A percentile compares a stretch with the other conserved stretches of the same genome.
These are phyloP conservation scores for Alternaria sp. DNA, from an alignment of 2,329 filamentous ascomycete genomes.

Conservation along the genomic window DNA sequence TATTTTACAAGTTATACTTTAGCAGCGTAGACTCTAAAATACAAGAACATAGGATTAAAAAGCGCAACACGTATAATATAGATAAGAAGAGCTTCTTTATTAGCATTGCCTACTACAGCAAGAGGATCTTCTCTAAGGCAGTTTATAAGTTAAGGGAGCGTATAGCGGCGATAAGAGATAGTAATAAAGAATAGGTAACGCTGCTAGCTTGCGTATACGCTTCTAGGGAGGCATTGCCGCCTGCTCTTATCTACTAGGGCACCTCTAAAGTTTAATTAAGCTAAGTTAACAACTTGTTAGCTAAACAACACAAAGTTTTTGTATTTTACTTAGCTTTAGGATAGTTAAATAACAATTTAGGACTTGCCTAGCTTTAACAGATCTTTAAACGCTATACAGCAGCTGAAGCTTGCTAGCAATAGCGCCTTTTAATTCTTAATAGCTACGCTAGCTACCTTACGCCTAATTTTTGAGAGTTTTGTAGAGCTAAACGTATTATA, in stretches of 20 bases:
- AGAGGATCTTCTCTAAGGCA: constrained; percentile 13
- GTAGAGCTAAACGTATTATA: background rate
- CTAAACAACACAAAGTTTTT: background rate
- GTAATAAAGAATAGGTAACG: constrained; percentile 16
- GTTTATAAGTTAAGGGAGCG: background rate
- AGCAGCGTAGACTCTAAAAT: constrained; percentile 20
- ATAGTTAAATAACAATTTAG: background rate
- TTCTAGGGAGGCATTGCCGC: constrained; percentile 17
- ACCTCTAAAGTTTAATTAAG: constrained; percentile 12
- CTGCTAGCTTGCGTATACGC: constrained; percentile 24
- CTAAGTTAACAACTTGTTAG: constrained; percentile 1
- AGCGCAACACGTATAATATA: constrained; percentile 24
- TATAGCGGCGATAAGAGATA: constrained; percentile 10
- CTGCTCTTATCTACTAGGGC: constrained; percentile 18
- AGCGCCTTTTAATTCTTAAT: background rate
- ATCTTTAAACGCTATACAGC: background rate
- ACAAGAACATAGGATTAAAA: constrained; percentile 10
- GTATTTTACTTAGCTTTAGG: background rate
- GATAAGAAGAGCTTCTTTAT: constrained; percentile 19
- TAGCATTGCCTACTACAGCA: constrained; percentile 3
- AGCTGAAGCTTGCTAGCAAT: background rate
- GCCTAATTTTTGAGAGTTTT: background rate
- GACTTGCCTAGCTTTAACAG: background rate
- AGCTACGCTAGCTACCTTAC: background rate
- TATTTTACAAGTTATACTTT: constrained; percentile 19